phyloP scores from a whole-genome alignment of 2,329 filamentous ascomycete species.

The Simplicillium aogashimaense region DNA sequence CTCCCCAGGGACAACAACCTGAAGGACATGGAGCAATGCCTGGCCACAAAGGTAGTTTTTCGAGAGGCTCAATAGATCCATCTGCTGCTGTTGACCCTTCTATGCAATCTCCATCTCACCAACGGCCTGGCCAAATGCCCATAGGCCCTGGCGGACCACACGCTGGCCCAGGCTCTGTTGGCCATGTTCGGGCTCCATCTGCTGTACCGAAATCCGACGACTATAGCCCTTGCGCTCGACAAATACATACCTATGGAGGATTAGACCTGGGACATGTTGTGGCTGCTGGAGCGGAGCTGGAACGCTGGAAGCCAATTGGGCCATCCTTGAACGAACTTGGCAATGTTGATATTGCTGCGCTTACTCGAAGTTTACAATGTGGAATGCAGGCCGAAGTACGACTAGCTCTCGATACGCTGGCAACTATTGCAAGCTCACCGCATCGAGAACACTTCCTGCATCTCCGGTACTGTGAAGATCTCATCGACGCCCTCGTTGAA shows the following conservation, averaged over 20 bases:
- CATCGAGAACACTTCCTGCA: slow-evolving; percentile 55
- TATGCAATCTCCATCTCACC: slow-evolving; percentile 23
- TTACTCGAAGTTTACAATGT: slow-evolving; percentile 82
- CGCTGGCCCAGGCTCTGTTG: slow-evolving; percentile 13
- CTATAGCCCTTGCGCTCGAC: slow-evolving; percentile 44
- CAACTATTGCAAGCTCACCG: slow-evolving; percentile 53
- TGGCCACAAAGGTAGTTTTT: slow-evolving; percentile 37
- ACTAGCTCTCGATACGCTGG: slow-evolving; percentile 76
- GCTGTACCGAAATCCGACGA: slow-evolving; percentile 37
- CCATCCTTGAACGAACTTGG: slow-evolving; percentile 72
- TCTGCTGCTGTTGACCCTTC: slow-evolving; percentile 9
- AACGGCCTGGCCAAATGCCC: slow-evolving; percentile 16
- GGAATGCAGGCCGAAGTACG: slow-evolving; percentile 87
- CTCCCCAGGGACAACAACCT: slow-evolving; percentile 17
- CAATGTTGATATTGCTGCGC: slow-evolving; percentile 78
- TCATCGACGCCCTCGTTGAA: slow-evolving; percentile 80
- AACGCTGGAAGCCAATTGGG: slow-evolving; percentile 61
- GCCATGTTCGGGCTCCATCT: slow-evolving; percentile 19
- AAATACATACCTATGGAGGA: slow-evolving; percentile 57
- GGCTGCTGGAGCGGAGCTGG: slow-evolving; percentile 56
- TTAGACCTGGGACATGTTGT: slow-evolving; percentile 57
- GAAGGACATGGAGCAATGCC: slow-evolving; percentile 12
- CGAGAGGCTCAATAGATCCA: slow-evolving; percentile 41
- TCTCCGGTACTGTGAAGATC: slow-evolving; percentile 70
- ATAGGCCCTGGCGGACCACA: slow-evolving; percentile 28